Percentiles rank a stretch among this genome's conserved stretches.
Conservation (phyloP, 805 yeast genomes). For the Candida krabiensis region DNA sequence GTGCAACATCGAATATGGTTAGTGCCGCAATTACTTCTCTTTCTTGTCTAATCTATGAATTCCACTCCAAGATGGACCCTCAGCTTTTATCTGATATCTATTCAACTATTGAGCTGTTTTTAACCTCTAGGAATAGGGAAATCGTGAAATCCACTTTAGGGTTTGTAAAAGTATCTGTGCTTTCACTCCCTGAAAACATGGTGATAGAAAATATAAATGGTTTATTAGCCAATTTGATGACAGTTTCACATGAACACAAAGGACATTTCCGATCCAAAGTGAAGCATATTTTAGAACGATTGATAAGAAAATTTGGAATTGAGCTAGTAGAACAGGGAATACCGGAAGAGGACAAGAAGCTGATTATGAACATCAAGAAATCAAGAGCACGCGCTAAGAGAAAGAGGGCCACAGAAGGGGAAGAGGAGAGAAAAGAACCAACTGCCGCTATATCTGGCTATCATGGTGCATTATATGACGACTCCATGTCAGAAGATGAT, state of each 20-base stretch:
- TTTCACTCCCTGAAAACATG: constrained; percentile 76
- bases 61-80: constrained; percentile 60
- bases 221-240: constrained; percentile 70
- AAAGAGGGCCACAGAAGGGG: constrained; percentile 42
- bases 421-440: constrained; percentile 21
- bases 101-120: constrained; percentile 83
- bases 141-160: constrained; percentile 94
- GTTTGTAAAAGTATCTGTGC: constrained; percentile 84
- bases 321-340: constrained; percentile 79
- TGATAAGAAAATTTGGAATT: constrained; percentile 87
- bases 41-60: constrained; percentile 84
- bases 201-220: constrained; percentile 66
- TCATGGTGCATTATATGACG: constrained; percentile 87
- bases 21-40: constrained; percentile 94
- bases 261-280: constrained; percentile 93
- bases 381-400: constrained; percentile 81
- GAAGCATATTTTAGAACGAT: constrained; percentile 88
- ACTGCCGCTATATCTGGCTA: constrained; percentile 74
- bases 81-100: constrained; percentile 71
- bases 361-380: constrained; percentile 83
- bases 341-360: constrained; percentile 87
- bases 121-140: constrained; percentile 89
- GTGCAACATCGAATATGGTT: constrained; percentile 91
- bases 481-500: constrained; percentile 54
- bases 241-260: constrained; percentile 95